Evolutionary conservation across 192 early-diverging fungal species (phyloP).

Genomic region (Funneliformis mosseae): DNA sequence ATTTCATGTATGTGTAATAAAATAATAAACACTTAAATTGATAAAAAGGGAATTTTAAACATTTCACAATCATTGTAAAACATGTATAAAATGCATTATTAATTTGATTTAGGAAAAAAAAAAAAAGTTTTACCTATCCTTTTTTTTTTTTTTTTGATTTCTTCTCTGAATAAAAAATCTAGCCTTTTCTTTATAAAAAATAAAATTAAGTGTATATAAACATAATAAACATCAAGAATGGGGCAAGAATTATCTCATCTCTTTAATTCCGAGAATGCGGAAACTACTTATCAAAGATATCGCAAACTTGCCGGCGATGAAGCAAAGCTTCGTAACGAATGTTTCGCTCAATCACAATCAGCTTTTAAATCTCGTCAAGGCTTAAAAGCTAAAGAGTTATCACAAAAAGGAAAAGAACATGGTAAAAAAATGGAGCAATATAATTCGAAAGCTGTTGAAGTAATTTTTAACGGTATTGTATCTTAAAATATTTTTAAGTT

Average conservation of each 20-base stretch:
- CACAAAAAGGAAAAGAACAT: slow-evolving; percentile 57
- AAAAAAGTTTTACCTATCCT: no score
- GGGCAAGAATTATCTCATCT: not conserved
- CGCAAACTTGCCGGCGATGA: slow-evolving; percentile 7
- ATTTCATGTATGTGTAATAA: no score
- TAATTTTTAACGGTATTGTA: slow-evolving; percentile 48
- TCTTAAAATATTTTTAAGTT: not conserved
- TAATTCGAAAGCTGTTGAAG: slow-evolving; percentile 58
- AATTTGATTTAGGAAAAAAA: no score
- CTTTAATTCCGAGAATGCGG: not conserved
- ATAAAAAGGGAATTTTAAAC: no score
- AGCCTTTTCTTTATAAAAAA: no score
- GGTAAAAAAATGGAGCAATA: slow-evolving; percentile 56
- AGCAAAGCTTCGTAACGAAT: slow-evolving; percentile 8
- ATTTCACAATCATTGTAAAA: no score
- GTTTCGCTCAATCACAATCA: slow-evolving; percentile 8
- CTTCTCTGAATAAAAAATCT: no score
- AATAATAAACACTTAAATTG: no score
- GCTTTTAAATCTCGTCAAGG: slow-evolving; percentile 2
- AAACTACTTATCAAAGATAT: not conserved
- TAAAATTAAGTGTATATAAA: no score
- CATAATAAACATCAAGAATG: not conserved
- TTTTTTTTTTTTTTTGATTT: no score
- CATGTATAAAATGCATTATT: no score
- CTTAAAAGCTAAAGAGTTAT: slow-evolving; percentile 42